phyloP scores from a whole-genome alignment of 2,329 filamentous ascomycete genomes.

The Alternaria burnsii region DNA sequence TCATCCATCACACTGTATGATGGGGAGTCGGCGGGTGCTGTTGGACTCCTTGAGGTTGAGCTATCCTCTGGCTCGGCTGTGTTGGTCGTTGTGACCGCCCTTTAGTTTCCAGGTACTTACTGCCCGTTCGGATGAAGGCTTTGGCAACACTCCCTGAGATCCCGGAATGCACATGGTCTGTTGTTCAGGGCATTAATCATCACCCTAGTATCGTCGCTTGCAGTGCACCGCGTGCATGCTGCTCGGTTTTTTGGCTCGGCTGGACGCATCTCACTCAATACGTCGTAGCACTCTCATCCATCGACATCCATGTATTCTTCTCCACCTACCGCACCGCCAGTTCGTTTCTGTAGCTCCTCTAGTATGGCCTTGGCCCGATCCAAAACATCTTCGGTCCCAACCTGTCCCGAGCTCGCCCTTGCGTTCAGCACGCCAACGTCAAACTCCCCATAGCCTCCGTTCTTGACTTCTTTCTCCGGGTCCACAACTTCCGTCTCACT shows the following conservation, averaged over 20 bases:
- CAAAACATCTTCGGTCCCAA: slow-evolving; percentile 86
- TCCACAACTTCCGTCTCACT: slow-evolving; percentile 24
- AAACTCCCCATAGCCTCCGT: slow-evolving; percentile 63
- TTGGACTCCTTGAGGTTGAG: not conserved
- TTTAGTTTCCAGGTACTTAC: not conserved
- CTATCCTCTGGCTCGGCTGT: not conserved
- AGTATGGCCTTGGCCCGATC: slow-evolving; percentile 66
- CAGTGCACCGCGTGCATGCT: not conserved
- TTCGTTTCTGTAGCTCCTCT: slow-evolving; percentile 43
- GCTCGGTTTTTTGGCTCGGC: not conserved
- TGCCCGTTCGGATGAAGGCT: not conserved
- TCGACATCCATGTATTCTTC: slow-evolving; percentile 33
- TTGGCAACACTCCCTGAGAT: not conserved
- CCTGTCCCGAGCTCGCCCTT: slow-evolving; percentile 78
- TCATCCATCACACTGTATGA: not conserved
- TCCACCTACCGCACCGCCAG: slow-evolving; percentile 14
- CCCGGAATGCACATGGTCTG: not conserved
- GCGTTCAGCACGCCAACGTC: slow-evolving; percentile 93
- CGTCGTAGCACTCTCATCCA: slow-evolving; percentile 16
- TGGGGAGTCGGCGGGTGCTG: not conserved
- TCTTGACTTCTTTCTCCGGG: slow-evolving; percentile 46
- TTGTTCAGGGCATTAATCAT: not conserved
- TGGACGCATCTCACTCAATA: not conserved
- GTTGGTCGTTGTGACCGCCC: not conserved
- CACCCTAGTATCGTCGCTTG: not conserved